These are phyloP conservation scores for Exobasidium cylindrosporum DNA, from an alignment of 1,284 basidiomycete genomes.

Conservation along the genomic window DNA sequence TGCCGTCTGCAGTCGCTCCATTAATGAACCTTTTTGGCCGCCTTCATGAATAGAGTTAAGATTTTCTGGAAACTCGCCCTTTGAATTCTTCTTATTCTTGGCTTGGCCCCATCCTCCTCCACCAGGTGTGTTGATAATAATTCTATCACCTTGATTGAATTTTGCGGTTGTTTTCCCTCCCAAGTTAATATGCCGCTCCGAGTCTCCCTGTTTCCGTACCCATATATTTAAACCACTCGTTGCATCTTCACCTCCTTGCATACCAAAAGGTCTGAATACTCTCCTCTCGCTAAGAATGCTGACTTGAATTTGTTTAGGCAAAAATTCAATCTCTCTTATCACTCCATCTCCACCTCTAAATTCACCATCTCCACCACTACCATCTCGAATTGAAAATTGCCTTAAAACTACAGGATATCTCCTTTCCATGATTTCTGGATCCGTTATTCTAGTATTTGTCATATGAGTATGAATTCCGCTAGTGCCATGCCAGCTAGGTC, in stretches of 20 bases:
- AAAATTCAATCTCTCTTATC: constrained; percentile 80
- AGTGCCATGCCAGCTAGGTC: constrained; percentile 78
- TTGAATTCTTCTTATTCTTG: neutral
- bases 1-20: neutral
- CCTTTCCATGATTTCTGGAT: constrained; percentile 86
- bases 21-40: neutral
- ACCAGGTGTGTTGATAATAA: constrained; percentile 84
- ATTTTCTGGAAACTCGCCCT: neutral
- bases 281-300: constrained; percentile 83
- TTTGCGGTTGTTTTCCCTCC: constrained; percentile 85
- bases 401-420: constrained; percentile 83
- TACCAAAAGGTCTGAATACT: constrained; percentile 82
- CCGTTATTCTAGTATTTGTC: constrained; percentile 75
- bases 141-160: constrained; percentile 78
- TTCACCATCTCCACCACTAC: constrained; percentile 73
- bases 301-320: constrained; percentile 73
- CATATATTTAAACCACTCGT: constrained; percentile 79
- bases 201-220: constrained; percentile 67
- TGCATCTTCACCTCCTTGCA: constrained; percentile 78
- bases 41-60: neutral
- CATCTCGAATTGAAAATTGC: constrained; percentile 72
- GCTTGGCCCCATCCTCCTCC: constrained; percentile 82
- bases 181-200: constrained; percentile 68
- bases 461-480: constrained; percentile 65
- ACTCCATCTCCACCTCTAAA: constrained; percentile 84